A percentile compares a stretch with the other conserved stretches of the same genome.
These are phyloP conservation scores for Spergularia azorica DNA, from an alignment of 179 eudicot genomes.

Conservation along the genomic window DNA sequence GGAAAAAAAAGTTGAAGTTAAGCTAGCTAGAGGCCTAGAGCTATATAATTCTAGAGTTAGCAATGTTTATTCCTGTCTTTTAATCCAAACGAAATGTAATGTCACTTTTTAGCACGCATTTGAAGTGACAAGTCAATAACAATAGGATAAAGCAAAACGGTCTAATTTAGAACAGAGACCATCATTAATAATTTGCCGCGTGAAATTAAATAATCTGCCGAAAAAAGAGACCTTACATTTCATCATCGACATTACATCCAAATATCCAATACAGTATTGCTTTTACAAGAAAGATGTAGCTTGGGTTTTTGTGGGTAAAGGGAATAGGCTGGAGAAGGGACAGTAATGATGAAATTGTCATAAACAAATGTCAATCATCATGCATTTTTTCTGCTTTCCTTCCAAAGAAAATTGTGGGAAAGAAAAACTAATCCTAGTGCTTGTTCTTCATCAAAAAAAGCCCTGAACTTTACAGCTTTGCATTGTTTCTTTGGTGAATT, in stretches of 20 bases:
- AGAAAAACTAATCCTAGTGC: neutral
- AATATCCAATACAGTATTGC: too few species aligned
- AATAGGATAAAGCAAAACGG: neutral
- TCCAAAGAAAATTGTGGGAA: conserved; percentile 6
- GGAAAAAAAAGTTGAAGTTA: neutral
- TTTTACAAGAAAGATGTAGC: too few species aligned
- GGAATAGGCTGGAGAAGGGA: conserved; percentile 5
- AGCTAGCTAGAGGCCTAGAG: neutral
- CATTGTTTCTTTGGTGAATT: conserved; percentile 12
- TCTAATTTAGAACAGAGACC: too few species aligned
- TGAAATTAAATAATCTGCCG: too few species aligned
- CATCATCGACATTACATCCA: too few species aligned
- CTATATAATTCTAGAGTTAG: conserved; percentile 6
- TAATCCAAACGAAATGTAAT: neutral
- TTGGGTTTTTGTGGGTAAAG: neutral
- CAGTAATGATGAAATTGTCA: conserved; percentile 29
- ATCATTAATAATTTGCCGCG: too few species aligned
- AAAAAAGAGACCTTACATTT: too few species aligned
- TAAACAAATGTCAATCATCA: conserved; percentile 12
- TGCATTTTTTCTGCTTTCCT: neutral
- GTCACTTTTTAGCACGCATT: neutral
- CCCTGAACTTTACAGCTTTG: conserved; percentile 28
- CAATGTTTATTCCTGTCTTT: neutral
- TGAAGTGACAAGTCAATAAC: neutral
- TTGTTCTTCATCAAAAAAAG: conserved; percentile 16